Conservation (phyloP, 2,329 filamentous ascomycete species). For the Neurospora sp. region DNA sequence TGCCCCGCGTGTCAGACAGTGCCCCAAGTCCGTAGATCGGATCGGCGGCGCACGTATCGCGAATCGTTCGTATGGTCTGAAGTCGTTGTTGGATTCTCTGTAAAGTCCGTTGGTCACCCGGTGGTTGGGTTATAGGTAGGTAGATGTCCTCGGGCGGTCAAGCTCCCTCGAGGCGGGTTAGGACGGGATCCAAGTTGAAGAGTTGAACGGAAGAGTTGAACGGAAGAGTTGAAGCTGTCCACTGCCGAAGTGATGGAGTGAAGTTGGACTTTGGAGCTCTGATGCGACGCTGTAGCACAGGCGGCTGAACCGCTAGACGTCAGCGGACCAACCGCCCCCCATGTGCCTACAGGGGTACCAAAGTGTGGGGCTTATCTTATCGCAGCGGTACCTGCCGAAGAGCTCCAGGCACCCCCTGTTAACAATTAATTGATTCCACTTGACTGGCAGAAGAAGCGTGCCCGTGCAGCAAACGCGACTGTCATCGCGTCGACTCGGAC, state of each 20-base stretch:
- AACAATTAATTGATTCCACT: neutral
- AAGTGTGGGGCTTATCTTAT: neutral
- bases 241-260: conserved; percentile 13
- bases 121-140: neutral
- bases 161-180: neutral
- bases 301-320: neutral
- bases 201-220: neutral
- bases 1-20: neutral
- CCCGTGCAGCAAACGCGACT: neutral
- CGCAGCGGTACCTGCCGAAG: neutral
- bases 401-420: neutral
- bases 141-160: neutral
- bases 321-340: neutral
- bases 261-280: neutral
- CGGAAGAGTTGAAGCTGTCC: neutral
- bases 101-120: neutral
- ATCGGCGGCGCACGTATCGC: neutral
- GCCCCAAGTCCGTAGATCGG: neutral
- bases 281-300: neutral
- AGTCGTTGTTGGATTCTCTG: neutral
- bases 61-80: neutral
- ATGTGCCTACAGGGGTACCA: neutral
- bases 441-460: neutral
- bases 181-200: neutral
- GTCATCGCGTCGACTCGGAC: neutral